Conservation (phyloP, 371 early-diverging fungal species). For the Apophysomyces sp. region DNA sequence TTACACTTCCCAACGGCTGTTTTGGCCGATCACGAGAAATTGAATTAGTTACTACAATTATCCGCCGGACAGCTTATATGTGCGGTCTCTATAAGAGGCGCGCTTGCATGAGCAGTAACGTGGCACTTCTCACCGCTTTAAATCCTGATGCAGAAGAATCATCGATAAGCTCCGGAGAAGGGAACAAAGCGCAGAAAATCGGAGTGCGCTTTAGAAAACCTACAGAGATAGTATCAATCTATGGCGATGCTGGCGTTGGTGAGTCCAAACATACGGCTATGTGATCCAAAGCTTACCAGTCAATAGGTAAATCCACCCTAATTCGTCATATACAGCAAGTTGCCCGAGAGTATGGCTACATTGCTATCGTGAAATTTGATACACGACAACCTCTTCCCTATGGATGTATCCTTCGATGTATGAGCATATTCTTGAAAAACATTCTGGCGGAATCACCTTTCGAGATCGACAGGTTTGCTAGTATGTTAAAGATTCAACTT, state of each 20-base stretch:
- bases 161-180: neutral
- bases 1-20: constrained; percentile 51
- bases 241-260: constrained; percentile 43
- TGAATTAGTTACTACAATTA: constrained; percentile 30
- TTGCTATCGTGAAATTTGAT: constrained; percentile 46
- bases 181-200: constrained; percentile 6
- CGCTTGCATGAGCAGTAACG: constrained; percentile 1
- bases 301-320: constrained; percentile 39
- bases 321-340: constrained; percentile 37
- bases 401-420: constrained; percentile 41
- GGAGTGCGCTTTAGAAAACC: constrained; percentile 17
- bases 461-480: constrained; percentile 38
- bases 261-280: neutral
- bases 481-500: constrained; percentile 34
- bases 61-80: constrained; percentile 36
- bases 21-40: constrained; percentile 48
- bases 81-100: constrained; percentile 23
- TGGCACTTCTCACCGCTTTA: constrained; percentile 12
- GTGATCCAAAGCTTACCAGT: neutral
- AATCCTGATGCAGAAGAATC: constrained; percentile 5
- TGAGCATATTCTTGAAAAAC: constrained; percentile 40
- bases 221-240: constrained; percentile 44
- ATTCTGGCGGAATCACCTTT: constrained; percentile 29
- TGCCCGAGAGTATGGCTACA: constrained; percentile 46
- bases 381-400: constrained; percentile 45